Conservation (phyloP, 1,284 basidiomycete genomes). For the Ceratobasidium papillatum region DNA sequence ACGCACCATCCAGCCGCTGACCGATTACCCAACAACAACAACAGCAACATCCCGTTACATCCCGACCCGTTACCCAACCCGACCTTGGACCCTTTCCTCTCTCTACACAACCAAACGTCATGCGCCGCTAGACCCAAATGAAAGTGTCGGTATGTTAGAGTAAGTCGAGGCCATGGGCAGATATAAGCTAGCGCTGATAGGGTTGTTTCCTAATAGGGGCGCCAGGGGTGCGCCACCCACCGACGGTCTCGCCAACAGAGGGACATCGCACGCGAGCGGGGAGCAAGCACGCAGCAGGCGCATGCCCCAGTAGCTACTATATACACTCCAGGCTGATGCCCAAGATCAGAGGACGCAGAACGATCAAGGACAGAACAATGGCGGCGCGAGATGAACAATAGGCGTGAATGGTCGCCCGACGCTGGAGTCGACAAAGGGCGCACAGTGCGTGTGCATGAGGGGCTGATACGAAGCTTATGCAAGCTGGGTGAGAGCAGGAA, state of each 20-base stretch:
- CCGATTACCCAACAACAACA: slow-evolving; percentile 18
- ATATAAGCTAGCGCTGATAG: slow-evolving; percentile 14
- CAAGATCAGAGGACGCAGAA: slow-evolving; percentile 2
- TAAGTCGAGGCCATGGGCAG: slow-evolving; percentile 3
- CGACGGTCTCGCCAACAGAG: neutral
- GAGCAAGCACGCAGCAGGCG: slow-evolving; percentile 10
- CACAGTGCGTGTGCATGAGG: slow-evolving; percentile 36
- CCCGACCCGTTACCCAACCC: slow-evolving; percentile 19
- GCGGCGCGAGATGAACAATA: slow-evolving; percentile 35
- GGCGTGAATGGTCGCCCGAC: slow-evolving; percentile 35
- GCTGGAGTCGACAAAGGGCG: slow-evolving; percentile 38
- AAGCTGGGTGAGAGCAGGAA: slow-evolving; percentile 37
- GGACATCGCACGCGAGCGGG: slow-evolving; percentile 8
- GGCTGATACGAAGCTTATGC: slow-evolving; percentile 29
- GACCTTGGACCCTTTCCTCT: slow-evolving; percentile 3
- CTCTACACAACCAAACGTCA: neutral
- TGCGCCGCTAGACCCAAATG: slow-evolving; percentile 18
- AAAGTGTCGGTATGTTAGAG: neutral
- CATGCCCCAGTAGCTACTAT: neutral
- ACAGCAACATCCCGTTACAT: slow-evolving; percentile 2
- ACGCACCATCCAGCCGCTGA: neutral
- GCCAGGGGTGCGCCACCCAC: slow-evolving; percentile 1
- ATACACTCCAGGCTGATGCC: slow-evolving; percentile 28
- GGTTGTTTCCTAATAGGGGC: slow-evolving; percentile 7
- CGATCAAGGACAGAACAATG: slow-evolving; percentile 40